Conservation (phyloP, 2,329 filamentous ascomycete species). For the Trichoderma semiorbis region DNA sequence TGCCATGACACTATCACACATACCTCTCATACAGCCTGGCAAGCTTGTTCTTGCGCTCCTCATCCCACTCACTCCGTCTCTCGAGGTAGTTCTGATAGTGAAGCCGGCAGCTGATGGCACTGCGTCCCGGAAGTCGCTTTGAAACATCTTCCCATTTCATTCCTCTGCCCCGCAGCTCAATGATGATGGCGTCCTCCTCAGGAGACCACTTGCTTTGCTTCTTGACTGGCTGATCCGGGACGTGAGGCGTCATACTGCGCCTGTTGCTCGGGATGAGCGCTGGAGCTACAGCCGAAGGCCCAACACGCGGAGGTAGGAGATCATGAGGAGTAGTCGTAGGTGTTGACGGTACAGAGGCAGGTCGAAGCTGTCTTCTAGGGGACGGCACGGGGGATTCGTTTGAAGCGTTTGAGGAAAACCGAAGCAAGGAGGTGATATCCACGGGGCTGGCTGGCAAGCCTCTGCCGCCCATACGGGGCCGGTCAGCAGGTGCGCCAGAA, state of each 20-base stretch:
- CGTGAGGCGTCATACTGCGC: slow-evolving; percentile 44
- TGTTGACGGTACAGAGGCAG: slow-evolving; percentile 25
- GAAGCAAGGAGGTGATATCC: slow-evolving; percentile 92
- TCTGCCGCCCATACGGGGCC: slow-evolving; percentile 27
- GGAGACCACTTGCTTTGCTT: slow-evolving; percentile 97
- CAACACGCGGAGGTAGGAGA: slow-evolving; percentile 27
- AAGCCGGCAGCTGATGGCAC: slow-evolving; percentile 87
- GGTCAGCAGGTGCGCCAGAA: slow-evolving; percentile 30
- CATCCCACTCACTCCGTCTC: slow-evolving; percentile 89
- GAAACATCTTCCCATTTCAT: slow-evolving; percentile 99
- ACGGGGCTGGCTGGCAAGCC: slow-evolving; percentile 62
- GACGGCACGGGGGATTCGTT: slow-evolving; percentile 62
- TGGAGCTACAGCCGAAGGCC: slow-evolving; percentile 30
- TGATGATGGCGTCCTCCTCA: slow-evolving; percentile 90
- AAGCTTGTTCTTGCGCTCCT: slow-evolving; percentile 95
- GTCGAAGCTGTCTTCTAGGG: slow-evolving; percentile 33
- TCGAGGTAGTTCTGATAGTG: slow-evolving; percentile 98
- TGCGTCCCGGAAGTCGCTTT: slow-evolving; percentile 82
- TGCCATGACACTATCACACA: slow-evolving; percentile 24
- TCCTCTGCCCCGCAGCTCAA: slow-evolving; percentile 80
- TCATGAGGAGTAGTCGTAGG: slow-evolving; percentile 19
- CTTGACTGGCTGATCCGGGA: slow-evolving; percentile 70
- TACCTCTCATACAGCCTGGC: slow-evolving; percentile 94
- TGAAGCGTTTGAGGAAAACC: slow-evolving; percentile 61
- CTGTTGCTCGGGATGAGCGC: slow-evolving; percentile 31